Conservation (phyloP, 805 yeast species). For the Henningerozyma blattae region DNA sequence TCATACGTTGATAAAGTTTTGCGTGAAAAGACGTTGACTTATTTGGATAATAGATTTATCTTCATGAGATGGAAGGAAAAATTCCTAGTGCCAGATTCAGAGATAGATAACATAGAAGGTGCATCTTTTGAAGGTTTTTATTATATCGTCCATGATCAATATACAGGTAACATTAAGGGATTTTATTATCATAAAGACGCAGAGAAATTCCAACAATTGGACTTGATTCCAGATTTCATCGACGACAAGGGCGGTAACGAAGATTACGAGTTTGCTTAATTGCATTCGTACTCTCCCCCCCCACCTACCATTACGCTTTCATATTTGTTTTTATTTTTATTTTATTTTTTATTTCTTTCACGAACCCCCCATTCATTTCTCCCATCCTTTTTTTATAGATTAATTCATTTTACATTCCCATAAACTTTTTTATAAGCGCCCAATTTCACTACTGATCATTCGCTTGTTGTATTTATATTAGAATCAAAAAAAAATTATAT, state of each 20-base stretch:
- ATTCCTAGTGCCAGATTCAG: slow-evolving; percentile 49
- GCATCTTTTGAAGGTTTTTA: slow-evolving; percentile 92
- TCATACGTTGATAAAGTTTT: neutral
- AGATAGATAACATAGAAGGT: slow-evolving; percentile 29
- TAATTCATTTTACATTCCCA: too few species aligned
- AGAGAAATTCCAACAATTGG: slow-evolving; percentile 66
- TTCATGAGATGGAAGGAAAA: slow-evolving; percentile 96
- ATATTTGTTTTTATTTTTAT: too few species aligned
- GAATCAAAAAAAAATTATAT: too few species aligned
- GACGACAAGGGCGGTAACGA: neutral
- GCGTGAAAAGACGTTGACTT: slow-evolving; percentile 10
- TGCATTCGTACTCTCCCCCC: too few species aligned
- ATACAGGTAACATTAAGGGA: slow-evolving; percentile 66
- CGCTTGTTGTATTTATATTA: too few species aligned
- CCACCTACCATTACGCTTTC: too few species aligned
- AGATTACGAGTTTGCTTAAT: neutral
- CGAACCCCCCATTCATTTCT: too few species aligned
- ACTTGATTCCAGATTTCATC: slow-evolving; percentile 31
- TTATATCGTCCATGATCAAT: slow-evolving; percentile 71
- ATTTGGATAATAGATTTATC: slow-evolving; percentile 34
- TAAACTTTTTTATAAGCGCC: too few species aligned
- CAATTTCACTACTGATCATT: too few species aligned
- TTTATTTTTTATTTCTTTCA: too few species aligned
- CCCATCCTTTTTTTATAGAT: too few species aligned
- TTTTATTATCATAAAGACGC: slow-evolving; percentile 72